Percentiles rank a stretch among this genome's conserved stretches.
phyloP scores from a whole-genome alignment of 148 eudicot genomes.

The Chenopodium suecicum region DNA sequence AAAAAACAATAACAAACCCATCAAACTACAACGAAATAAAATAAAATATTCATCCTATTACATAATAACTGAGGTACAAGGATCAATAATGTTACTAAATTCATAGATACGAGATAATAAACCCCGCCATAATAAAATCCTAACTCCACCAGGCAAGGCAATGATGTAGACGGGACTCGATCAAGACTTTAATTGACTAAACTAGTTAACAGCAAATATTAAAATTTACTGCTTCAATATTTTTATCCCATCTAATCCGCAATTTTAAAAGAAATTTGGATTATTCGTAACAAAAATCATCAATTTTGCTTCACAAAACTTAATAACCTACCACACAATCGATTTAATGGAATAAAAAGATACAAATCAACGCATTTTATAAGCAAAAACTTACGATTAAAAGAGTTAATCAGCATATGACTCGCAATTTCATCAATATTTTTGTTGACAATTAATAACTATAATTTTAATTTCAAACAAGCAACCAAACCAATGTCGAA shows the following conservation, averaged over 20 bases:
- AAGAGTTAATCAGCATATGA: neutral
- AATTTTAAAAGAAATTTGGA: no score
- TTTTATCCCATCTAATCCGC: no score
- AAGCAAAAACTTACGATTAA: neutral
- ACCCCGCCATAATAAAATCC: no score
- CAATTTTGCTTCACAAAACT: neutral
- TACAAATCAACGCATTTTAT: neutral
- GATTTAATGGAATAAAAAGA: no score
- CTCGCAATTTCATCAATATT: no score
- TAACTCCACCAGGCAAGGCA: neutral
- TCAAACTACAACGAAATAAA: no score
- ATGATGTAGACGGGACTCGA: neutral
- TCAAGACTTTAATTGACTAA: no score
- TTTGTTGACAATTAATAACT: neutral
- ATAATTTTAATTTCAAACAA: neutral
- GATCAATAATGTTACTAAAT: neutral
- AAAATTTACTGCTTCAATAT: no score
- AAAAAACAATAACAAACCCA: neutral
- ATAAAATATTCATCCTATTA: neutral
- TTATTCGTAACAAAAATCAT: neutral
- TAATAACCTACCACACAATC: no score
- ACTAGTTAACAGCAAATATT: no score
- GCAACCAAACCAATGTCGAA: no score
- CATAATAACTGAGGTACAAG: neutral
- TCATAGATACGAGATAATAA: neutral